These are phyloP conservation scores for Datura wrightii DNA, from an alignment of 257 asterid genomes.

Conservation along the genomic window DNA sequence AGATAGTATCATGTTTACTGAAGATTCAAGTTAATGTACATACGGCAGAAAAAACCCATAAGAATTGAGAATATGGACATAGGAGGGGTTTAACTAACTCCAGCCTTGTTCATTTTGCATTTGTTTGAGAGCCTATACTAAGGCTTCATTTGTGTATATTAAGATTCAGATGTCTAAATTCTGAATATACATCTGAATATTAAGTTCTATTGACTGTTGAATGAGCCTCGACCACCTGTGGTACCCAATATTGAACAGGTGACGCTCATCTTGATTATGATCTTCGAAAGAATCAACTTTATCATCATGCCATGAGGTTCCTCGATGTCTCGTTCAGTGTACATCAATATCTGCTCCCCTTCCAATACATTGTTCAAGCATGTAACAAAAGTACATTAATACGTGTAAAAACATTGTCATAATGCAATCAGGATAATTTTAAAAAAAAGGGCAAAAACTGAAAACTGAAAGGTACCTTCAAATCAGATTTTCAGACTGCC, in stretches of 20 bases:
- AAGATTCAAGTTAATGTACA: slow-evolving; percentile 53
- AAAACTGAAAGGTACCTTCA: not conserved
- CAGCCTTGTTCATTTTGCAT: not conserved
- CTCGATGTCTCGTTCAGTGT: not conserved
- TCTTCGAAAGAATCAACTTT: not conserved
- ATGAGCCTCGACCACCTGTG: not conserved
- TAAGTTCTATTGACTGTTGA: not conserved
- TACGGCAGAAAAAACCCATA: slow-evolving; percentile 29
- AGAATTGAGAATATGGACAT: slow-evolving; percentile 15
- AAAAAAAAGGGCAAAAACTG: not conserved
- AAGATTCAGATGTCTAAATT: not conserved
- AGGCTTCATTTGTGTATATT: not conserved
- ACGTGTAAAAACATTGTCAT: not conserved
- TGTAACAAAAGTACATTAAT: not conserved
- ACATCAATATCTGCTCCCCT: not conserved
- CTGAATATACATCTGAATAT: not conserved
- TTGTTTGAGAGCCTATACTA: not conserved
- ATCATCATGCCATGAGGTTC: not conserved
- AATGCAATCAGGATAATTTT: not conserved
- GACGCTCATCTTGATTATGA: not conserved
- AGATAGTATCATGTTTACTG: slow-evolving; percentile 52
- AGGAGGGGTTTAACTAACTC: not conserved
- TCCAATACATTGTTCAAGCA: not conserved
- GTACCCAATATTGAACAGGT: not conserved
- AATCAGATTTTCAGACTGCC: not conserved